These are phyloP conservation scores for Aspergillus coremiiformis DNA, from an alignment of 495 filamentous ascomycete genomes.

Conservation along the genomic window DNA sequence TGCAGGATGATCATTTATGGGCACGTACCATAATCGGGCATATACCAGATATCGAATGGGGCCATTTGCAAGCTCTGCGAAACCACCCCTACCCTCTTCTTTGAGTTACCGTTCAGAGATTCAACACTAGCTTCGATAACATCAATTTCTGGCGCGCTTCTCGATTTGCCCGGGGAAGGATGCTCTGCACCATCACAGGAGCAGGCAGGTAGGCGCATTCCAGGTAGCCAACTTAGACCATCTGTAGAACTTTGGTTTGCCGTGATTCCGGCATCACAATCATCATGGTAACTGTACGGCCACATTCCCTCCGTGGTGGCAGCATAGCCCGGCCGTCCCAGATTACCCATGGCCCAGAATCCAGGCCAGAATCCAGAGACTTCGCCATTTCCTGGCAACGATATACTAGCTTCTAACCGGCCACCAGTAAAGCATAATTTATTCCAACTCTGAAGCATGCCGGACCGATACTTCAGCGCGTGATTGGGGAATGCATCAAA, in stretches of 20 bases:
- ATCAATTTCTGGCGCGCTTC: conserved; percentile 71
- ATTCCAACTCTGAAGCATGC: conserved; percentile 82
- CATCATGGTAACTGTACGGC: conserved; percentile 70
- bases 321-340: conserved; percentile 62
- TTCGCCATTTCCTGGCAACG: conserved; percentile 63
- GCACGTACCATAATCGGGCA: conserved; percentile 56
- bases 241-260: conserved; percentile 66
- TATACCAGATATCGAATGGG: conserved; percentile 71
- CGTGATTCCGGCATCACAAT: conserved; percentile 69
- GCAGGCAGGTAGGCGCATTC: conserved; percentile 67
- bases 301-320: conserved; percentile 68
- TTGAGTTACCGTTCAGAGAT: conserved; percentile 41
- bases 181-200: conserved; percentile 61
- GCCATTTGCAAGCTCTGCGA: conserved; percentile 70
- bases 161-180: conserved; percentile 60
- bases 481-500: conserved; percentile 65
- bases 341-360: conserved; percentile 75
- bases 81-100: conserved; percentile 48
- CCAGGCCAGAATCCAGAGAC: conserved; percentile 71
- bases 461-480: conserved; percentile 62
- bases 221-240: conserved; percentile 61
- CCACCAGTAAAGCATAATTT: conserved; percentile 73
- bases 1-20: background rate
- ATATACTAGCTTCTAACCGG: conserved; percentile 68
- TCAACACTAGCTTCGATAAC: conserved; percentile 62